Evolutionary conservation across 106 monocot genomes (phyloP), one percentile per base, ranked within the genome.

Genomic region (Cymbidium sinense): DNA sequence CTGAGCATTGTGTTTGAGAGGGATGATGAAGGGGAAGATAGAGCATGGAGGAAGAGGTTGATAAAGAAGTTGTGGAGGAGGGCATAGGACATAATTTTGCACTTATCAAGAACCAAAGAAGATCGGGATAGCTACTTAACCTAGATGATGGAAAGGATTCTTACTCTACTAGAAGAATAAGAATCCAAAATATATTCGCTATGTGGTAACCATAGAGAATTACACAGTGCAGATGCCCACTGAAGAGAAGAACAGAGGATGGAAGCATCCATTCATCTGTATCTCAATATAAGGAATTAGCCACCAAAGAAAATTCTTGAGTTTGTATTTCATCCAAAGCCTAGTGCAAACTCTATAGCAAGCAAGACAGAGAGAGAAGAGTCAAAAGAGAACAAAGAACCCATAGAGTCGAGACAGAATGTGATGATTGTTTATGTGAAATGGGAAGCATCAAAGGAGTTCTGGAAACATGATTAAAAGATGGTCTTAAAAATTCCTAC

Each of bases 101-200:
- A 61, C 41, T 4, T 47, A 28, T 76, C 29, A 51, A 28, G 34
- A 23, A 76, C 82, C 70, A 21, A 5, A 15, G 34, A 50, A 78
- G 50, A 71, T 39, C n/a, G 1, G 18, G 77, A 83, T 43, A 36
- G 17, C 44, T 44, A 34, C 76, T 37, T 31, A 27, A 34, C 43
- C 39, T 44, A 36, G 77, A 80, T 12, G 44, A 73, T 74, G 8
- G 39, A 25, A 86, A 76, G 62, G 90, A 90, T 50, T 3, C 78
- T 20, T 31, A 67, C 2, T 78, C 70, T 21, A 72, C 77, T n/a
- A 92, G 98, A 54, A 88, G 77, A 70, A 90, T 88, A 1, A 82
- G 98, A 73, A 99, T 99, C 65, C 92, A 95, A 61, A 99, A 95
- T 78, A 99, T 99, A 27, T 94, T 95, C 75, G 88, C n/a, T 99